Base-by-base conservation (phyloP, 2,329 filamentous ascomycete species). In the Leptodontidium sp. region DNA sequence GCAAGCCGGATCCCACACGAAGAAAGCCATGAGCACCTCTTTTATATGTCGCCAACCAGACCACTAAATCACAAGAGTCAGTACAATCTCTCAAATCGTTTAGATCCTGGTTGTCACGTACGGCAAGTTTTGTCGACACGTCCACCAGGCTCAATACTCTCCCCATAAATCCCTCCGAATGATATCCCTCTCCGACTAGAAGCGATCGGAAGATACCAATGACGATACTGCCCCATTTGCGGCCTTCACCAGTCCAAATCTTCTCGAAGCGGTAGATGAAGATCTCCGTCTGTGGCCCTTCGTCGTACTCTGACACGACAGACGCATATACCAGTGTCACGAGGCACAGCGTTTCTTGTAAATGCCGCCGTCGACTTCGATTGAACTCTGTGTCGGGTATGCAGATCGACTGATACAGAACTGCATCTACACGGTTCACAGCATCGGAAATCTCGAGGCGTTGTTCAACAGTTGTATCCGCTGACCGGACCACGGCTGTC, bases 71-170 rank as follows among this genome's bases (percentile, higher is more conserved):
- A 50, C n/a, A n/a, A 21, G n/a, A 8, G 7, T 50, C n/a, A 50
- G n/a, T 50, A 24, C 47, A 24, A 8, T 2, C 21, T 24, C 47
- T 26, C 9, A 4, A 21, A 24, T n/a, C 21, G 1, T 4, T 21
- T 17, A 26, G n/a, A 11, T 12, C 9, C n/a, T 12, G 45, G 17
- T n/a, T 4, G 43, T 17, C 45, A 50, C 47, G 6, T 50, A 50
- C 47, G 5, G 47, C 65, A 15, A 70, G 15, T 1, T 43, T 45
- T 5, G 63, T 43, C 6, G 40, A 61, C 6, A 65, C 50, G 62
- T 65, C 66, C 9, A 65, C 61, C 61, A 85, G 69, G 80, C 81
- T 79, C 81, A 73, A 75, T 70, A 65, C 72, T 71, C 47, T 15
- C 24, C 35, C 1, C 7, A 50, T 35, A n/a, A 68, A 50, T 2